Evolutionary conservation across 1,284 basidiomycete genomes (phyloP).

Genomic region (Naganishia sp.): DNA sequence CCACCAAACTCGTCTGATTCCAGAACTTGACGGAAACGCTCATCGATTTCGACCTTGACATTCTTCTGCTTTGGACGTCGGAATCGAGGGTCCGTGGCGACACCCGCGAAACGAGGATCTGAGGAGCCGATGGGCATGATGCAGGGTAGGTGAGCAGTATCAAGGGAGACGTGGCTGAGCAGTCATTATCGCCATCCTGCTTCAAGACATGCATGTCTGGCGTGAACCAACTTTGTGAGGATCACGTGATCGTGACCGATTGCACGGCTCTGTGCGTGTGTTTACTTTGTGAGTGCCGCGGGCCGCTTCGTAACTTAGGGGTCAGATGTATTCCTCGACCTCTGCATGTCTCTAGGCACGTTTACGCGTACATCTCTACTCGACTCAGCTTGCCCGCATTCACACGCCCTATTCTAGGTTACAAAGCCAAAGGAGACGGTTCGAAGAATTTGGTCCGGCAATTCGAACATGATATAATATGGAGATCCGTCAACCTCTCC

Average conservation of each 20-base stretch:
- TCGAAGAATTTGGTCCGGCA: not conserved
- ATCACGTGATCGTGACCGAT: slow-evolving; percentile 1
- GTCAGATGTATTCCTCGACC: not conserved
- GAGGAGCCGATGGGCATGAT: slow-evolving; percentile 20
- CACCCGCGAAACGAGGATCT: slow-evolving; percentile 80
- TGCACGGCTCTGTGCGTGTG: not conserved
- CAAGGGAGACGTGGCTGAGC: not conserved
- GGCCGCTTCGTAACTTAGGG: not conserved
- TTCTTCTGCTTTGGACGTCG: slow-evolving; percentile 75
- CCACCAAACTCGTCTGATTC: slow-evolving; percentile 56
- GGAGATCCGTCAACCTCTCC: slow-evolving; percentile 9
- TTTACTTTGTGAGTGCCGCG: not conserved
- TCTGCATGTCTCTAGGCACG: not conserved
- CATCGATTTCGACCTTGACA: slow-evolving; percentile 84
- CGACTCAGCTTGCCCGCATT: no score
- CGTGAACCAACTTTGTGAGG: not conserved
- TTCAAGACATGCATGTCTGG: not conserved
- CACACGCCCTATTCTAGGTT: no score
- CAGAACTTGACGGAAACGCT: slow-evolving; percentile 87
- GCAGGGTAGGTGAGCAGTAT: not conserved
- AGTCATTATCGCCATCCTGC: slow-evolving; percentile 1
- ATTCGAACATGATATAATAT: not conserved
- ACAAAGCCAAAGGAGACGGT: no score
- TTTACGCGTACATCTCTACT: no score
- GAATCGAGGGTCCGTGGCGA: slow-evolving; percentile 92